Evolutionary conservation across 148 eudicot genomes (phyloP).

Genomic region (Rhododendron ovatum): DNA sequence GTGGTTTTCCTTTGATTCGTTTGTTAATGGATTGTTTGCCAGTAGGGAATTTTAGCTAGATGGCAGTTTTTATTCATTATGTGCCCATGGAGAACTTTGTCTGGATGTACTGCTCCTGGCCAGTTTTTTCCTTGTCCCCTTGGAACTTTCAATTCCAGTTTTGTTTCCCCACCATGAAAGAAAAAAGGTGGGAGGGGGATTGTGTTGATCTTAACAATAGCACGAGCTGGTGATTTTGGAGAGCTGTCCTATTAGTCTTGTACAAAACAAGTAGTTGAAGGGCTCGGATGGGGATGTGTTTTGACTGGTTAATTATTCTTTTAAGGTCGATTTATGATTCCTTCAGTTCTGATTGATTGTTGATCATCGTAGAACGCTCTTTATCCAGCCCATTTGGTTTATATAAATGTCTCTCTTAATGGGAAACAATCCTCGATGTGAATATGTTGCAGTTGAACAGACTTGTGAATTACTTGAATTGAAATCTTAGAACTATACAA

Average conservation of each 20-base stretch:
- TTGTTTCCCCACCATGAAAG: background rate
- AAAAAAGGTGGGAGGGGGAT: background rate
- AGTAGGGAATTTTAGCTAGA: background rate
- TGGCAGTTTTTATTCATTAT: background rate
- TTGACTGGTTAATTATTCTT: background rate
- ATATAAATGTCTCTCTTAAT: background rate
- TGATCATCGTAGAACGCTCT: background rate
- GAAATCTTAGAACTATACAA: background rate
- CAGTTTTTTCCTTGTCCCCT: background rate
- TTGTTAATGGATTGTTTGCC: background rate
- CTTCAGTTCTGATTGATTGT: no score
- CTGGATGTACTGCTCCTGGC: background rate
- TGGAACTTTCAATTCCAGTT: constrained; percentile 15
- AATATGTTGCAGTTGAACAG: background rate
- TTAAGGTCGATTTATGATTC: background rate
- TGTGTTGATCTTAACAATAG: background rate
- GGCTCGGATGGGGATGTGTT: background rate
- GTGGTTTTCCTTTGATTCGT: constrained; percentile 14
- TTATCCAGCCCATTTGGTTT: background rate
- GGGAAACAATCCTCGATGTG: background rate
- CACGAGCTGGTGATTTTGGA: background rate
- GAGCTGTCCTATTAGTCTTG: constrained; percentile 8
- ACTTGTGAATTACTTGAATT: background rate
- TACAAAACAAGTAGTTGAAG: constrained; percentile 6
- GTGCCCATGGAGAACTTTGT: background rate